Conservation (phyloP, 306 rosid genomes). For the Dalbergia cochinchinensis region DNA sequence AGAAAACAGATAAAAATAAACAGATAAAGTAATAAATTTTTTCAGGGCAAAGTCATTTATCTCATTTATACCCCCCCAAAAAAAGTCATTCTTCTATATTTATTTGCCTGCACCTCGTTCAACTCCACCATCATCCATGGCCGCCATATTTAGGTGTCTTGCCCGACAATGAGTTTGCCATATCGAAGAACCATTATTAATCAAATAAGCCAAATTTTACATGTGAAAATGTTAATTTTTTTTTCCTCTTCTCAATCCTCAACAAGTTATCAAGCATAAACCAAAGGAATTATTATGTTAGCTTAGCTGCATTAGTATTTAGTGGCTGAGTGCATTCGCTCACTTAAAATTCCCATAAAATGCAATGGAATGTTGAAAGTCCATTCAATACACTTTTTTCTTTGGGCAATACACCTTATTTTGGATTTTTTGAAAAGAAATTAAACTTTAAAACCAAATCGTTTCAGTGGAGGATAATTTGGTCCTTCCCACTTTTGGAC, state of each 20-base stretch:
- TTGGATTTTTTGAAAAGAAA: too few relatives aligned
- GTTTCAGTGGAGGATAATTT: too few relatives aligned
- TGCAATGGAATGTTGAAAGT: neutral
- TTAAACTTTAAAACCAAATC: too few relatives aligned
- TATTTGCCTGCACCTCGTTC: slow-evolving; percentile 3
- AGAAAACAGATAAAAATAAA: too few relatives aligned
- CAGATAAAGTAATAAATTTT: too few relatives aligned
- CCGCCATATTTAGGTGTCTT: neutral
- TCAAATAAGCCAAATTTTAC: slow-evolving; percentile 44
- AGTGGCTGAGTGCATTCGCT: neutral
- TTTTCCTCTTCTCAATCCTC: neutral
- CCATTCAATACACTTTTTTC: too few relatives aligned
- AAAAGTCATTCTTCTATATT: neutral
- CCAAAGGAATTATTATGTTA: slow-evolving; percentile 26
- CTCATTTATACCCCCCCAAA: neutral
- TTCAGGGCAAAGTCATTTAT: too few relatives aligned
- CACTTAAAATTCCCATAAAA: too few relatives aligned
- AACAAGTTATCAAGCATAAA: neutral
- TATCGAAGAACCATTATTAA: slow-evolving; percentile 37
- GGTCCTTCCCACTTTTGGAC: too few relatives aligned
- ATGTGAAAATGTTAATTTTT: slow-evolving; percentile 33
- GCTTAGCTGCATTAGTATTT: neutral
- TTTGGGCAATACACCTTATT: too few relatives aligned
- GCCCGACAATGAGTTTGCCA: slow-evolving; percentile 34
- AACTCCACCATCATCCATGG: slow-evolving; percentile 22